These are phyloP conservation scores for Huntiella savannae DNA, from an alignment of 2,329 filamentous ascomycete species.

Conservation along the genomic window DNA sequence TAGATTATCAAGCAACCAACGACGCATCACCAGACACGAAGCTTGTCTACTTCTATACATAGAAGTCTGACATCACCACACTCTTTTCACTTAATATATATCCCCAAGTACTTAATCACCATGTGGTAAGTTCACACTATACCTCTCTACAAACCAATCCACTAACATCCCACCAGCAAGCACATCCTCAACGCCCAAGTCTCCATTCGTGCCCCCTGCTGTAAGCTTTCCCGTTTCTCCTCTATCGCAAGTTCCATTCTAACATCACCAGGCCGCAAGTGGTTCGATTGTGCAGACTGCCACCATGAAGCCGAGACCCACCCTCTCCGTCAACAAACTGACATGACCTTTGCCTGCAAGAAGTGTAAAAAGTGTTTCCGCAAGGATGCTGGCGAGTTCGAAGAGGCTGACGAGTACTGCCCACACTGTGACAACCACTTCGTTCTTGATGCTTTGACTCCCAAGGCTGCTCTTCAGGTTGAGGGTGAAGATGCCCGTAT, in stretches of 20 bases:
- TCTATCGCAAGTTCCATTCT: neutral
- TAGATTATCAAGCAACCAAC: too few relatives aligned
- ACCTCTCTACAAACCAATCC: constrained; percentile 8
- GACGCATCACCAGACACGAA: too few relatives aligned
- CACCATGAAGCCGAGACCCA: constrained; percentile 69
- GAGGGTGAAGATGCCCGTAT: constrained; percentile 81
- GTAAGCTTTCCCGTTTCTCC: constrained; percentile 30
- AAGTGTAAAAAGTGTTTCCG: constrained; percentile 98
- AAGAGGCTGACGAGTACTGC: constrained; percentile 96
- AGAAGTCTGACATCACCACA: too few relatives aligned
- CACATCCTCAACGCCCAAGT: constrained; percentile 97
- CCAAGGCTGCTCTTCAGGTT: constrained; percentile 64
- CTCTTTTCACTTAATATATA: neutral
- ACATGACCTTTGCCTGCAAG: constrained; percentile 94
- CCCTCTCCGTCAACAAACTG: constrained; percentile 52
- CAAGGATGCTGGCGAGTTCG: constrained; percentile 80
- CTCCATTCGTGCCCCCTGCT: constrained; percentile 86
- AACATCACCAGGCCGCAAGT: constrained; percentile 52
- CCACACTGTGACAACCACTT: constrained; percentile 99
- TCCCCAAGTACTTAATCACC: neutral
- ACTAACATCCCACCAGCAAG: constrained; percentile 43
- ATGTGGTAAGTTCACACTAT: constrained; percentile 21
- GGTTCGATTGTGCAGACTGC: constrained; percentile 97
- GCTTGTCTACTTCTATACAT: too few relatives aligned
- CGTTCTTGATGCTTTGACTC: constrained; percentile 71